Percentiles rank a stretch among this genome's conserved stretches.
Evolutionary conservation across 2,329 filamentous ascomycete genomes (phyloP).

Genomic region (Ceratocystis papillata): DNA sequence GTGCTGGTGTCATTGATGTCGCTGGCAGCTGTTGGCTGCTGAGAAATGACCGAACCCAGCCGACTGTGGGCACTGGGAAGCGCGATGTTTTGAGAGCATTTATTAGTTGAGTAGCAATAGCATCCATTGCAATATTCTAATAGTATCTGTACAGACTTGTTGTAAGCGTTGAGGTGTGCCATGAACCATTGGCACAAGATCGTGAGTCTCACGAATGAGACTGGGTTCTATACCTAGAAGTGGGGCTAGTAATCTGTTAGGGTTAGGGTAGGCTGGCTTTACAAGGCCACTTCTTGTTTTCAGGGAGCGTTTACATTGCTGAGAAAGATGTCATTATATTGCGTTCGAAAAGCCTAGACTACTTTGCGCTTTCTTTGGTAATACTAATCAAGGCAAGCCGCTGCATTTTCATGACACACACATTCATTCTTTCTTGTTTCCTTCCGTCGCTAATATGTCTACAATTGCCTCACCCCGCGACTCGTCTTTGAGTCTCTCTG

Average conservation of each 20-base stretch:
- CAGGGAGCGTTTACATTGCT: not conserved
- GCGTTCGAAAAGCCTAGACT: not conserved
- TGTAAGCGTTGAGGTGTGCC: too few species aligned
- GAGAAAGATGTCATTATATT: conserved; percentile 13
- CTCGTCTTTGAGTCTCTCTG: conserved; percentile 36
- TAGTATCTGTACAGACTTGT: too few species aligned
- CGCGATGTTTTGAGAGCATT: conserved; percentile 42
- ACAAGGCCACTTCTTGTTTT: conserved; percentile 12
- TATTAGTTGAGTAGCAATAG: conserved; percentile 39
- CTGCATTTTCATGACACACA: not conserved
- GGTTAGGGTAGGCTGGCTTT: not conserved
- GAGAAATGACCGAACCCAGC: conserved; percentile 56
- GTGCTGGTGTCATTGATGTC: conserved; percentile 29
- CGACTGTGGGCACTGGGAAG: conserved; percentile 41
- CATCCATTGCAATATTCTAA: conserved; percentile 29
- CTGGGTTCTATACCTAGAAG: not conserved
- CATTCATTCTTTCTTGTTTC: not conserved
- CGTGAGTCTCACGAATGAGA: too few species aligned
- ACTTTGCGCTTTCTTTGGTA: not conserved
- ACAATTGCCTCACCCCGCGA: conserved; percentile 55
- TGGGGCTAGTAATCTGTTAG: not conserved
- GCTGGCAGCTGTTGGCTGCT: conserved; percentile 45
- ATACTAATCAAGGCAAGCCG: not conserved
- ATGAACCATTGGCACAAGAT: too few species aligned
- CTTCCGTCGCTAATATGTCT: conserved; percentile 40